phyloP scores from a whole-genome alignment of 2,329 filamentous ascomycete species.

The Aspergillus clavatus region DNA sequence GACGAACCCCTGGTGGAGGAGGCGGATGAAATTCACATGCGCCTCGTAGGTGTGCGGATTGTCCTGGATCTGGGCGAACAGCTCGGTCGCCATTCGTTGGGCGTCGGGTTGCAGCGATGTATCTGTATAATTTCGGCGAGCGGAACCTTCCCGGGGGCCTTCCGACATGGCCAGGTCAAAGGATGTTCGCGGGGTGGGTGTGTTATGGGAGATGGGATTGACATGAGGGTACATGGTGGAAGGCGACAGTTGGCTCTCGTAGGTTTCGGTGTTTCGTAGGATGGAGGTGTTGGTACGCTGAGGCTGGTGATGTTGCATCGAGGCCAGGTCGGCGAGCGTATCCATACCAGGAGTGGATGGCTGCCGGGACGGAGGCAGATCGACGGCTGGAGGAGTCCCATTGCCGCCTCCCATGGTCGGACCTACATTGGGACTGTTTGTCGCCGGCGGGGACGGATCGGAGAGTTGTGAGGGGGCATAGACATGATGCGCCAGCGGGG shows the following conservation, averaged over 20 bases:
- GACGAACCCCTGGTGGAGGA: conserved; percentile 45
- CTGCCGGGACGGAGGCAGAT: conserved; percentile 34
- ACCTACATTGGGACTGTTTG: conserved; percentile 25
- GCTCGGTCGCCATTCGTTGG: conserved; percentile 37
- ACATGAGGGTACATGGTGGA: conserved; percentile 40
- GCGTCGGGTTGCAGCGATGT: conserved; percentile 40
- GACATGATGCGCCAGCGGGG: conserved; percentile 42
- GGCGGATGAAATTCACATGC: conserved; percentile 44
- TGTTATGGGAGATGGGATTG: conserved; percentile 34
- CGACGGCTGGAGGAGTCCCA: conserved; percentile 33
- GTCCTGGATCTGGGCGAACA: conserved; percentile 41
- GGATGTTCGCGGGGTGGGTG: conserved; percentile 39
- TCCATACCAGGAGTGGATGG: conserved; percentile 47
- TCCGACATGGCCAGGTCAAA: conserved; percentile 45
- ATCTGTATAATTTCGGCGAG: conserved; percentile 38
- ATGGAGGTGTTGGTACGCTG: conserved; percentile 37
- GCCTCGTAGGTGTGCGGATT: conserved; percentile 46
- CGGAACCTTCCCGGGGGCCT: conserved; percentile 32
- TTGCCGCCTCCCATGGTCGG: conserved; percentile 25
- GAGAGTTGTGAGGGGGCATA: conserved; percentile 34
- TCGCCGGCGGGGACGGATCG: conserved; percentile 36
- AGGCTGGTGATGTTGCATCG: conserved; percentile 45
- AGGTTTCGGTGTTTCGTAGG: conserved; percentile 36
- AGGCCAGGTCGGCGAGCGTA: conserved; percentile 45
- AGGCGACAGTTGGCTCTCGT: conserved; percentile 41